Percentiles rank a stretch among this genome's conserved stretches.
Conservation (phyloP, 768 basidiomycete species). For the Auricularia auricula-judae region DNA sequence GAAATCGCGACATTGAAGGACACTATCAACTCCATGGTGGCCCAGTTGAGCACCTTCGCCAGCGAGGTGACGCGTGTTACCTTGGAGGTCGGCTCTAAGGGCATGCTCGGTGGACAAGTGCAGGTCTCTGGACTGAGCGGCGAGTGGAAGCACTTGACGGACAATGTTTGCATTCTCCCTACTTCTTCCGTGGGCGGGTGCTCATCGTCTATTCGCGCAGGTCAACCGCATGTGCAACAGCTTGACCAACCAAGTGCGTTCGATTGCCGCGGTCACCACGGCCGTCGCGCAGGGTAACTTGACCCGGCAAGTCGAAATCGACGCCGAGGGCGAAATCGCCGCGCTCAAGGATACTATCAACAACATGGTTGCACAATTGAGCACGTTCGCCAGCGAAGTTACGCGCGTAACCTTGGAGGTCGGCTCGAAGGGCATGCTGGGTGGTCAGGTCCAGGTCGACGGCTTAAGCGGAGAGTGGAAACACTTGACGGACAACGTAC, state of each 20-base stretch:
- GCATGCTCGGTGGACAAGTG: slow-evolving; percentile 82
- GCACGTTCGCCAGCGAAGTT: slow-evolving; percentile 24
- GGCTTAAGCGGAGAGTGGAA: slow-evolving; percentile 31
- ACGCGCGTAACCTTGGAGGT: slow-evolving; percentile 25
- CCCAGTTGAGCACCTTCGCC: slow-evolving; percentile 77
- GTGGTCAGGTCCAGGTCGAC: slow-evolving; percentile 27
- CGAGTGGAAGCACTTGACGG: slow-evolving; percentile 75
- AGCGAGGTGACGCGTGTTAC: slow-evolving; percentile 79
- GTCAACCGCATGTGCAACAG: slow-evolving; percentile 77
- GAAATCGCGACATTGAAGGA: slow-evolving; percentile 80
- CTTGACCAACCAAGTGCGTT: slow-evolving; percentile 71
- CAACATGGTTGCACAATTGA: slow-evolving; percentile 23
- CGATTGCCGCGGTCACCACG: slow-evolving; percentile 76
- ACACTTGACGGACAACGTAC: slow-evolving; percentile 21
- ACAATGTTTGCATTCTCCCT: slow-evolving; percentile 39
- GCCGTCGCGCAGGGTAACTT: slow-evolving; percentile 86
- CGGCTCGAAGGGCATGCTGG: slow-evolving; percentile 32
- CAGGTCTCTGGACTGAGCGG: slow-evolving; percentile 83
- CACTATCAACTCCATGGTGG: slow-evolving; percentile 93
- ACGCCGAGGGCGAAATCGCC: slow-evolving; percentile 32
- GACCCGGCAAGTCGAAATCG: slow-evolving; percentile 87
- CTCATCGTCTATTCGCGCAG: slow-evolving; percentile 17
- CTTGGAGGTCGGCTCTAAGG: slow-evolving; percentile 78
- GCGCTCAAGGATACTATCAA: slow-evolving; percentile 26
- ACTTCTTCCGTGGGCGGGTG: background rate